phyloP scores from a whole-genome alignment of 306 rosid genomes.

The Ceratonia siliqua region DNA sequence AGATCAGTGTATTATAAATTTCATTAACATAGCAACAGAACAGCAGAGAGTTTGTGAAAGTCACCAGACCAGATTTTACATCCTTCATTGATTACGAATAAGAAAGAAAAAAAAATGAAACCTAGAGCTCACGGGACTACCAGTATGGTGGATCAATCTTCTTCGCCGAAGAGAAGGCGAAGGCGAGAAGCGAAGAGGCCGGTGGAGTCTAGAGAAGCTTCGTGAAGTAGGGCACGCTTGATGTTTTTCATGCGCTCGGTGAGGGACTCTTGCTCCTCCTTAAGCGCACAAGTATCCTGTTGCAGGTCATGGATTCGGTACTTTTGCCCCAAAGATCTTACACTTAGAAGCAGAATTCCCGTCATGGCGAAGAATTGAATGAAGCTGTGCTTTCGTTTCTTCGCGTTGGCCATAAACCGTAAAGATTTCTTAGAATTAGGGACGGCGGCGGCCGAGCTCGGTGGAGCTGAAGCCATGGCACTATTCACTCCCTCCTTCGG shows the following conservation, averaged over 20 bases:
- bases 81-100: background rate
- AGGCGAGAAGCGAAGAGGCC: conserved; percentile 76
- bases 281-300: conserved; percentile 61
- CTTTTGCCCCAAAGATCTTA: conserved; percentile 80
- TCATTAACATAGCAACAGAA: background rate
- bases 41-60: background rate
- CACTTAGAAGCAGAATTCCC: conserved; percentile 68
- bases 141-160: conserved; percentile 29
- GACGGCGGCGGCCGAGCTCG: conserved; percentile 34
- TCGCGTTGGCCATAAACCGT: conserved; percentile 44
- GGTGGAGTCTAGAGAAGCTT: conserved; percentile 77
- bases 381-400: conserved; percentile 68
- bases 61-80: background rate
- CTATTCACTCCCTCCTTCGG: background rate
- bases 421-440: conserved; percentile 34
- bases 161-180: conserved; percentile 58
- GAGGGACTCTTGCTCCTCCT: conserved; percentile 51
- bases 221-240: conserved; percentile 61
- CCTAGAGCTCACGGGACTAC: conserved; percentile 18
- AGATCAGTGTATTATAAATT: background rate
- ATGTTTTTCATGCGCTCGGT: conserved; percentile 52
- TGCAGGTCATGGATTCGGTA: conserved; percentile 65
- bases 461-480: conserved; percentile 60
- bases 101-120: background rate
- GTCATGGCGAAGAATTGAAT: conserved; percentile 80